Evolutionary conservation across 2,329 filamentous ascomycete species (phyloP), one percentile per base, ranked within the genome.

Genomic region (Ceratocystiopsis sp.): DNA sequence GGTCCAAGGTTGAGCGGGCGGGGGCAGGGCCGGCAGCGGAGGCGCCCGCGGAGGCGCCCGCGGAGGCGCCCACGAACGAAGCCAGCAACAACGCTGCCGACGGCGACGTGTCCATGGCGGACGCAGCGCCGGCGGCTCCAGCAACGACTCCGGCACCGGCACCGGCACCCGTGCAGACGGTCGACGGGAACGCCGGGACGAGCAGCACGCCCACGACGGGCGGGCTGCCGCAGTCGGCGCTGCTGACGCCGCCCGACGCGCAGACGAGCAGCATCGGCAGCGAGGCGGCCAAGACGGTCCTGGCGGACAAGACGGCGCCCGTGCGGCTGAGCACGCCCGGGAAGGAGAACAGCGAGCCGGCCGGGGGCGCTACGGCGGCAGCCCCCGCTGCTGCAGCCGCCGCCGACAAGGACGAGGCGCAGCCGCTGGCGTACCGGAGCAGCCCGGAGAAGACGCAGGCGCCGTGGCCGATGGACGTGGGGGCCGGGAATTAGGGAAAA

Each of bases 381-480:
- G 10, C 25, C 54, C 17, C 61, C 59, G 4, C 49, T 51, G 10
- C 40, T 46, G 10, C 50, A 51, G 10, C 40, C 46, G 25, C 10
- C 5, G 25, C 25, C 10, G 25, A 29, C 2, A 29, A 29, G 25
- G 25, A 29, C 25, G 25, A 29, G 7, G 29, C 36, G n/a, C 68
- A 66, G 14, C 59, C 69, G 29, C 57, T 78, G 51, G 71, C 74
- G 52, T 73, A 73, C 60, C 69, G 74, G 53, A 69, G 70, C 50
- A 78, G 73, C 52, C 73, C 74, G 19, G 75, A 78, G 54, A 77
- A 77, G 60, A 53, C 61, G 41, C 60, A 62, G 33, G 52, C 56
- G 10, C 51, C 56, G 10, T 52, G 47, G 36, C 51, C 58, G 16
- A 50, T 64, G 33, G 53, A 58, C 46, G 54, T 61, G 2, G 25